Percentiles rank a stretch among this genome's conserved stretches.
Conservation (phyloP, 805 yeast species). For the Blastobotrys terrestris region DNA sequence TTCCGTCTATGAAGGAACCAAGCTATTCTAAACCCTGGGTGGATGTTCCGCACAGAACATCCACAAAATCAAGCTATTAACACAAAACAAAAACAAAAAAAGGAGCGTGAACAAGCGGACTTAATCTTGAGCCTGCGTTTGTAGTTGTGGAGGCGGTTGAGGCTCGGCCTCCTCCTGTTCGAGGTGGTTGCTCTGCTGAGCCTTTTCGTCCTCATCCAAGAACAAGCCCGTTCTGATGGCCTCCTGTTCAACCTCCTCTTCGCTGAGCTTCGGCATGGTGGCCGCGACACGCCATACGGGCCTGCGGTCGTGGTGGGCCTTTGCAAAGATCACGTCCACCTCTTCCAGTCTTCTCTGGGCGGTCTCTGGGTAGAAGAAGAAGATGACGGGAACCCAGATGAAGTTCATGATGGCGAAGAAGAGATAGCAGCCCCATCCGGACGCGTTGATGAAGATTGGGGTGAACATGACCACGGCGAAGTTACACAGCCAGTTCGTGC, state of each 20-base stretch:
- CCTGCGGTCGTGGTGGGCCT: constrained; percentile 50
- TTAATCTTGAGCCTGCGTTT: too few species aligned
- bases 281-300: constrained; percentile 61
- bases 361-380: constrained; percentile 70
- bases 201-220: constrained; percentile 23
- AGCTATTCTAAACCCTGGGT: too few species aligned
- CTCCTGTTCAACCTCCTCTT: constrained; percentile 53
- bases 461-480: constrained; percentile 64
- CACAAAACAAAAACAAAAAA: too few species aligned
- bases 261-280: constrained; percentile 51
- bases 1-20: too few species aligned
- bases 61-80: too few species aligned
- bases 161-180: too few species aligned
- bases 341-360: constrained; percentile 71
- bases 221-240: constrained; percentile 34
- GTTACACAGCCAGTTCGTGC: constrained; percentile 60
- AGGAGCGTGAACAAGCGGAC: too few species aligned
- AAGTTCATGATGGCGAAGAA: constrained; percentile 63
- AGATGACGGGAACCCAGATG: constrained; percentile 53
- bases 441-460: constrained; percentile 42
- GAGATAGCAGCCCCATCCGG: constrained; percentile 58
- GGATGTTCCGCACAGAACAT: too few species aligned
- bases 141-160: too few species aligned
- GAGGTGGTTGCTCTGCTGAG: neutral
- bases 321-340: constrained; percentile 54